phyloP scores from a whole-genome alignment of 2,329 filamentous ascomycete species.

The Clonostachys byssicola region DNA sequence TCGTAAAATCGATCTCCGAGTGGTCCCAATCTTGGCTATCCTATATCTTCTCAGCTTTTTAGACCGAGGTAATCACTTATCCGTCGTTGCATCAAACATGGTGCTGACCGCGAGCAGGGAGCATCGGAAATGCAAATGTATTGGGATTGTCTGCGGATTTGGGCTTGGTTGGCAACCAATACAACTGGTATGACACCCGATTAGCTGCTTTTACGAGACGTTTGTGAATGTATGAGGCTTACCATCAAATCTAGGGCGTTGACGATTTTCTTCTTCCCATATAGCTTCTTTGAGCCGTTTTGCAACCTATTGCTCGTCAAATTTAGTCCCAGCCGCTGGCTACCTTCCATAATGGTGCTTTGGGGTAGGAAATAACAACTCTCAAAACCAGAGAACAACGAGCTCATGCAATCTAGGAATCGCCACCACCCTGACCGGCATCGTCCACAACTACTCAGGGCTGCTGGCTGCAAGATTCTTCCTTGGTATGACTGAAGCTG shows the following conservation, averaged over 20 bases:
- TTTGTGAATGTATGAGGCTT: no score
- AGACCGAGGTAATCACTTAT: no score
- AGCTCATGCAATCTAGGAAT: no score
- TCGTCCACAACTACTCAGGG: conserved; percentile 44
- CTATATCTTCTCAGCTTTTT: no score
- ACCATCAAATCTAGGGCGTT: conserved; percentile 26
- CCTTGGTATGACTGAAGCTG: conserved; percentile 29
- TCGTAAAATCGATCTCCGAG: no score
- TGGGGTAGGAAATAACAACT: conserved; percentile 17
- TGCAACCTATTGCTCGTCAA: conserved; percentile 76
- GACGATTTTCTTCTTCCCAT: conserved; percentile 74
- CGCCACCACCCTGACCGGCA: conserved; percentile 43
- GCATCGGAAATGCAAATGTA: conserved; percentile 65
- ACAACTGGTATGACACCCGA: conserved; percentile 52
- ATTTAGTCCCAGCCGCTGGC: conserved; percentile 68
- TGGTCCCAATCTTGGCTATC: no score
- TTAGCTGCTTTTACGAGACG: no score
- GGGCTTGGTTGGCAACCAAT: conserved; percentile 59
- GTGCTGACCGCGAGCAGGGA: conserved; percentile 35
- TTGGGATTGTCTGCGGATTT: conserved; percentile 47
- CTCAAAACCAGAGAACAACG: no score
- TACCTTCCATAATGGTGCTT: conserved; percentile 65
- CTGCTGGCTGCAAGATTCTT: conserved; percentile 55
- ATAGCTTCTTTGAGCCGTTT: conserved; percentile 70
- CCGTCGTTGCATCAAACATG: no score